Evolutionary conservation across 1,284 basidiomycete species (phyloP).

Genomic region (Agroathelia rolfsii): DNA sequence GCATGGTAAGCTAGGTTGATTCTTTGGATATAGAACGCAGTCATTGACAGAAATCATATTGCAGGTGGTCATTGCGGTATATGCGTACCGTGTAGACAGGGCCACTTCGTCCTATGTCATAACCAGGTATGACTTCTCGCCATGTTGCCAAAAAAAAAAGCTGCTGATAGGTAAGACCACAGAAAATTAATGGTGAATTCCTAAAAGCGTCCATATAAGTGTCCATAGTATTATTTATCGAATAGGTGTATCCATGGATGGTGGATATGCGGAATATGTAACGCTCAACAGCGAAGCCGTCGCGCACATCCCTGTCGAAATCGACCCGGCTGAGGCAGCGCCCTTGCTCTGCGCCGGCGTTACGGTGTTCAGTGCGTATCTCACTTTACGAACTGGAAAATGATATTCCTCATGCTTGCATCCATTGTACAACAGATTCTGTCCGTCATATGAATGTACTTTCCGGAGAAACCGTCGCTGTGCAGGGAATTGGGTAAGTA

Average conservation of each 20-base stretch:
- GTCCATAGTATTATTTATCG: no score
- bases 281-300: slow-evolving; percentile 13
- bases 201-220: no score
- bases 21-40: no score
- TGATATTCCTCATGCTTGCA: no score
- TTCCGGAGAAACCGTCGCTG: slow-evolving; percentile 18
- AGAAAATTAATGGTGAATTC: no score
- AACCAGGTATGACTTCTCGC: no score
- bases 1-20: no score
- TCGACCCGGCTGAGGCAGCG: slow-evolving; percentile 13
- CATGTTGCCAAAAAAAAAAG: no score
- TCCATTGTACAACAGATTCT: no score
- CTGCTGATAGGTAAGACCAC: no score
- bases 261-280: slow-evolving; percentile 15
- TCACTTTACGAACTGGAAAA: no score
- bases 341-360: slow-evolving; percentile 15
- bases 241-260: slow-evolving; percentile 15
- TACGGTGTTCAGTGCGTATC: slow-evolving; percentile 15
- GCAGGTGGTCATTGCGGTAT: slow-evolving; percentile 14
- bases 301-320: slow-evolving; percentile 11
- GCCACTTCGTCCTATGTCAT: slow-evolving; percentile 14
- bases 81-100: slow-evolving; percentile 12
- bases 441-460: slow-evolving; percentile 7
- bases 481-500: slow-evolving; percentile 25
- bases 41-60: no score